phyloP scores from a whole-genome alignment of 306 rosid genomes.

The Gynostemma pentaphyllum region DNA sequence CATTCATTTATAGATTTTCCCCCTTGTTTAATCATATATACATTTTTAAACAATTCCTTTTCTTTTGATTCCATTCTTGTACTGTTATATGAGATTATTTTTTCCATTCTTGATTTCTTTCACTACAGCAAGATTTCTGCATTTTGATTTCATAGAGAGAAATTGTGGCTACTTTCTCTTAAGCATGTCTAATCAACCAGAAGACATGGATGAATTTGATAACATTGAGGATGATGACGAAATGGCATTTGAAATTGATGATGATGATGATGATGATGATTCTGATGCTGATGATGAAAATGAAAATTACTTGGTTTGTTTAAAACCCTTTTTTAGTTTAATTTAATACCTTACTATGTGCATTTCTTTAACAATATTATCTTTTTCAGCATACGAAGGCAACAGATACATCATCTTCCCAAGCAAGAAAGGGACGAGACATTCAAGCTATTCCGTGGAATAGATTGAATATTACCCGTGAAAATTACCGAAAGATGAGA shows the following conservation, averaged over 20 bases:
- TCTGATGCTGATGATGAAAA: slow-evolving; percentile 15
- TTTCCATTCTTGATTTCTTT: background rate
- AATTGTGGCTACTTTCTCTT: background rate
- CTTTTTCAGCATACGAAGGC: slow-evolving; percentile 14
- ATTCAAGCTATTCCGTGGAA: slow-evolving; percentile 31
- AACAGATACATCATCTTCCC: slow-evolving; percentile 21
- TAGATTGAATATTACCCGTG: slow-evolving; percentile 17
- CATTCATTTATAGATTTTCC: too few species aligned
- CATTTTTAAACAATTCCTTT: too few species aligned
- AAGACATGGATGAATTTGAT: slow-evolving; percentile 18
- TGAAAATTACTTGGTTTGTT: slow-evolving; percentile 21
- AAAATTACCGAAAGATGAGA: slow-evolving; percentile 21
- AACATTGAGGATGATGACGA: slow-evolving; percentile 19
- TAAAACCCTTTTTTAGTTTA: background rate
- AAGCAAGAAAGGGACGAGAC: slow-evolving; percentile 25
- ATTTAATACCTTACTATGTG: background rate
- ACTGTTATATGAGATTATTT: too few species aligned
- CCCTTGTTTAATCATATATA: too few species aligned
- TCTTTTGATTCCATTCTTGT: background rate
- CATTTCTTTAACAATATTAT: background rate
- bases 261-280: slow-evolving; percentile 15
- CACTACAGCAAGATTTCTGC: background rate
- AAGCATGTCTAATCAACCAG: background rate
- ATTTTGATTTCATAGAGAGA: background rate
- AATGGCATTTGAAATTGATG: slow-evolving; percentile 18